phyloP scores from a whole-genome alignment of 2,329 filamentous ascomycete species.

The Ceratocystis ficicola region DNA sequence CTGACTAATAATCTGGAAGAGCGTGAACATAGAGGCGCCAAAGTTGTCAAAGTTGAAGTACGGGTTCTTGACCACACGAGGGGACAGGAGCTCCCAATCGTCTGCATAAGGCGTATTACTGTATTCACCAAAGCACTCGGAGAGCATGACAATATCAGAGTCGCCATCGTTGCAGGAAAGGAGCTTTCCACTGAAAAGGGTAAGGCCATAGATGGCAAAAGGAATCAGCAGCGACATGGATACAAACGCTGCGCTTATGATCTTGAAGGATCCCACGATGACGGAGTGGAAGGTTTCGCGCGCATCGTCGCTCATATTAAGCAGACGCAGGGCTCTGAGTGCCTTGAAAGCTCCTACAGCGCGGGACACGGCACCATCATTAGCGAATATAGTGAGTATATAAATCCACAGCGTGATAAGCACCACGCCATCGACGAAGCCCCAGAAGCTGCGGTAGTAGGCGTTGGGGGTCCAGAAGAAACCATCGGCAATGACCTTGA shows the following conservation, averaged over 20 bases:
- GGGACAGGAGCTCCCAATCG: constrained; percentile 69
- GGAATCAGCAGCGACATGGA: constrained; percentile 89
- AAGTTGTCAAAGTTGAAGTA: constrained; percentile 94
- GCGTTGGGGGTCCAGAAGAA: constrained; percentile 96
- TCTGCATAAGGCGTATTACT: constrained; percentile 58
- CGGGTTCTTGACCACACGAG: constrained; percentile 66
- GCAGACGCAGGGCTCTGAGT: constrained; percentile 72
- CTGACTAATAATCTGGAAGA: constrained; percentile 97
- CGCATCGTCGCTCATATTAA: constrained; percentile 94
- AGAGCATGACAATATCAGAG: constrained; percentile 42
- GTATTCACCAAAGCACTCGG: constrained; percentile 77
- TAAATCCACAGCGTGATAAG: constrained; percentile 92
- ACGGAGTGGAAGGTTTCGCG: constrained; percentile 96
- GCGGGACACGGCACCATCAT: constrained; percentile 74
- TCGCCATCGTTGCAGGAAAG: constrained; percentile 57
- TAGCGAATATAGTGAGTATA: constrained; percentile 66
- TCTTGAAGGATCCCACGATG: constrained; percentile 86
- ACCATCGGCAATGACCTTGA: constrained; percentile 92
- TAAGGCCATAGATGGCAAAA: constrained; percentile 91
- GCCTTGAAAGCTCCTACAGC: constrained; percentile 96
- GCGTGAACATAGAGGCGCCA: constrained; percentile 81
- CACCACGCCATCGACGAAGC: constrained; percentile 85
- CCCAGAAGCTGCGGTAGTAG: constrained; percentile 93
- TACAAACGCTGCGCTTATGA: constrained; percentile 84
- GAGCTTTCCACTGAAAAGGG: constrained; percentile 78